These are phyloP conservation scores for Juncus inflexus DNA, from an alignment of 176 grass and related monocot genomes.

Conservation along the genomic window DNA sequence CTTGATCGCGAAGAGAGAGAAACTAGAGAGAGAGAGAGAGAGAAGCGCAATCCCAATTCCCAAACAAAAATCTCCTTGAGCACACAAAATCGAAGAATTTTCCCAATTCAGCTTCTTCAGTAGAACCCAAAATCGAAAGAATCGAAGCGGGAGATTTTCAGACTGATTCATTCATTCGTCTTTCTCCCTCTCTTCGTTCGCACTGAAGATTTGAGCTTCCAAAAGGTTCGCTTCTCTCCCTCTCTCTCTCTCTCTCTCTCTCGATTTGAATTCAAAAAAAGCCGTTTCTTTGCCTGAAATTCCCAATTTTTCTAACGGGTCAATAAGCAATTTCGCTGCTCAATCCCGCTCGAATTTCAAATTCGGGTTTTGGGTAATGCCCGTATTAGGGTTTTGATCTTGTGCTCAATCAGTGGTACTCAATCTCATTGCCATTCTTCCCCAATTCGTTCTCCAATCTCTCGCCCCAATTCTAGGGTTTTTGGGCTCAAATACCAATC, in stretches of 20 bases:
- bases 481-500: background rate
- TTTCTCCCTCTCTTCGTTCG: conserved; percentile 22
- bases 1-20: conserved; percentile 28
- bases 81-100: too few relatives aligned
- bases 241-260: background rate
- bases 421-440: background rate
- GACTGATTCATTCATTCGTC: conserved; percentile 10
- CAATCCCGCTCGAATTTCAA: background rate
- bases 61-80: background rate
- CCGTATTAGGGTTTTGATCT: conserved; percentile 29
- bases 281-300: conserved; percentile 4
- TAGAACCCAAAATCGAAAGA: too few relatives aligned
- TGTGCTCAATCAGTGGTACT: conserved; percentile 3
- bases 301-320: conserved; percentile 12
- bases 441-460: background rate
- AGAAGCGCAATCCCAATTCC: conserved; percentile 16
- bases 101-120: too few relatives aligned
- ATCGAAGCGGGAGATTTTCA: background rate
- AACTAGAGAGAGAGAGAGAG: background rate
- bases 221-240: conserved; percentile 17
- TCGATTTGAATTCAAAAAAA: background rate
- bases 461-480: conserved; percentile 16
- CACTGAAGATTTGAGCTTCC: conserved; percentile 21
- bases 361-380: conserved; percentile 3
- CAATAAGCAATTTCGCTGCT: background rate